Evolutionary conservation across 805 yeast genomes (phyloP).

Genomic region (Debaryomyces prosopidis): DNA sequence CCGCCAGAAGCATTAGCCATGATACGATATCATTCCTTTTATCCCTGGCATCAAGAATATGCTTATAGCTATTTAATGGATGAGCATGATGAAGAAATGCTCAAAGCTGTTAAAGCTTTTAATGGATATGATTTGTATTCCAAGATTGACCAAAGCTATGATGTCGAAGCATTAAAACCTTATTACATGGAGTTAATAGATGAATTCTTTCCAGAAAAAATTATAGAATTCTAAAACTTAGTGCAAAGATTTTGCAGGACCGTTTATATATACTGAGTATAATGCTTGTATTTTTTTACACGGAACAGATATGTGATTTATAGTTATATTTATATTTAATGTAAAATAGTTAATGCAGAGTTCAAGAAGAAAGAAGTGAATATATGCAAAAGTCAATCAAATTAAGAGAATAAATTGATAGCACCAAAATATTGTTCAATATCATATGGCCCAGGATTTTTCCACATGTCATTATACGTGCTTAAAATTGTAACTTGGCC

Average conservation of each 20-base stretch:
- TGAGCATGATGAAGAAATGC: constrained; percentile 58
- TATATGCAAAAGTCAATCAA: not conserved
- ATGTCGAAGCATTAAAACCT: constrained; percentile 52
- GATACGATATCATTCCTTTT: constrained; percentile 74
- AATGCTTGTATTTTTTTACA: not conserved
- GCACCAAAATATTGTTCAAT: constrained; percentile 88
- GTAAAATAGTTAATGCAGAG: constrained; percentile 2
- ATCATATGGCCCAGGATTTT: constrained; percentile 76
- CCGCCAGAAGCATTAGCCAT: constrained; percentile 71
- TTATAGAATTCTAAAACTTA: constrained; percentile 49
- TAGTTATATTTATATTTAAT: not conserved
- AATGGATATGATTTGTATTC: constrained; percentile 71
- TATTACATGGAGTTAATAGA: constrained; percentile 65
- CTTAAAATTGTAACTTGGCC: constrained; percentile 71
- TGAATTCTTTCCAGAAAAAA: constrained; percentile 60
- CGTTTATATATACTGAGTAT: too few species aligned
- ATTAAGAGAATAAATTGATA: constrained; percentile 35
- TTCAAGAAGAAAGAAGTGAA: not conserved
- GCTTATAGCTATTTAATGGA: constrained; percentile 67
- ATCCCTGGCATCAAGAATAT: constrained; percentile 75
- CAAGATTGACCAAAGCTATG: constrained; percentile 50
- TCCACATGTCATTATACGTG: constrained; percentile 86
- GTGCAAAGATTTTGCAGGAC: not conserved
- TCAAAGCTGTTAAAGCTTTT: constrained; percentile 63
- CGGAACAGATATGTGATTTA: not conserved